phyloP scores from a whole-genome alignment of 1,284 basidiomycete species.

The Ceratobasidium sp. region DNA sequence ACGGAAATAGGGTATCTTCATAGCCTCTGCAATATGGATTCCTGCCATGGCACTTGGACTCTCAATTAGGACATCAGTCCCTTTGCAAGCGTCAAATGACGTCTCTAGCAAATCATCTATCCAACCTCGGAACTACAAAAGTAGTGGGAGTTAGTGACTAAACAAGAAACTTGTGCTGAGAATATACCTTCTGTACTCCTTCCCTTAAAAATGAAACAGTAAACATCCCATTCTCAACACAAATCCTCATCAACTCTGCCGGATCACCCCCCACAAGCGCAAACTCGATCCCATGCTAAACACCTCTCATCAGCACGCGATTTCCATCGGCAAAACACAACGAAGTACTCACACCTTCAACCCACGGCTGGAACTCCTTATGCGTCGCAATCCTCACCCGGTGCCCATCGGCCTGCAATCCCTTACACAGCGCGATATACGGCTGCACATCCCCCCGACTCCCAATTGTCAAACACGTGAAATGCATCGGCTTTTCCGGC shows the following conservation, averaged over 20 bases:
- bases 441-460: conserved; percentile 94
- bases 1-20: conserved; percentile 92
- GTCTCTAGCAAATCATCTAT: conserved; percentile 93
- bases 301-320: background rate
- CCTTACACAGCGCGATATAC: conserved; percentile 94
- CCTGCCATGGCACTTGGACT: conserved; percentile 98
- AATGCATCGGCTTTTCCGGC: conserved; percentile 81
- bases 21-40: conserved; percentile 95
- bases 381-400: conserved; percentile 89
- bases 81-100: conserved; percentile 95
- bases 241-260: conserved; percentile 93
- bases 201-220: conserved; percentile 95
- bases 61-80: conserved; percentile 92
- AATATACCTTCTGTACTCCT: conserved; percentile 79
- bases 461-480: conserved; percentile 95
- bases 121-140: conserved; percentile 89
- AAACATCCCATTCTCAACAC: conserved; percentile 96
- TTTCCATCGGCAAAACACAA: background rate
- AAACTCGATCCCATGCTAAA: conserved; percentile 90
- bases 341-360: conserved; percentile 78
- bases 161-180: no score
- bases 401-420: conserved; percentile 90
- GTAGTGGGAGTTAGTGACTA: no score
- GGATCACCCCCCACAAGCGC: conserved; percentile 95
- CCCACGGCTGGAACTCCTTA: conserved; percentile 94